phyloP scores from a whole-genome alignment of 495 filamentous ascomycete genomes.

The Penicillium maclennaniae region DNA sequence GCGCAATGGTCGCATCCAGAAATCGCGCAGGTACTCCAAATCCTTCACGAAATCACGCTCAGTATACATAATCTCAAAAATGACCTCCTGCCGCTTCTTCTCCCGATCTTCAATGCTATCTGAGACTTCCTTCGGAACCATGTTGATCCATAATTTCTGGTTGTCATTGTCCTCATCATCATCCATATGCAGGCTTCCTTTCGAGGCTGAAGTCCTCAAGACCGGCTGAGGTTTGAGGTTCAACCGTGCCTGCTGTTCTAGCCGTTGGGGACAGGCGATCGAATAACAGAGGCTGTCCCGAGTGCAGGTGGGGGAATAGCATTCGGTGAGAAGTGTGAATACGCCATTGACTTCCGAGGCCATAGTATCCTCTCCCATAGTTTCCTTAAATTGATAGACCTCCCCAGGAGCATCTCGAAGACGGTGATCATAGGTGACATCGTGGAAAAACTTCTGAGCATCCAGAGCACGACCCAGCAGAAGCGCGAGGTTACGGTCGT shows the following conservation, averaged over 20 bases:
- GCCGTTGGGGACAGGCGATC: conserved; percentile 89
- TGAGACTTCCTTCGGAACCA: conserved; percentile 89
- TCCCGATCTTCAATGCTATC: conserved; percentile 84
- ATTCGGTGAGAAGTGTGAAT: conserved; percentile 93
- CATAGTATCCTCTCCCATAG: conserved; percentile 76
- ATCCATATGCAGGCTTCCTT: conserved; percentile 69
- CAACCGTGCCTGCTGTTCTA: conserved; percentile 91
- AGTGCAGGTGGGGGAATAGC: conserved; percentile 97
- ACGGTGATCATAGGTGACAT: conserved; percentile 97
- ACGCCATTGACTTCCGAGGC: conserved; percentile 90
- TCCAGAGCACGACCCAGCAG: conserved; percentile 91
- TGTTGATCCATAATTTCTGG: conserved; percentile 99
- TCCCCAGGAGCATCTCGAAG: conserved; percentile 85
- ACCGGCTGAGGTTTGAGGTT: conserved; percentile 90
- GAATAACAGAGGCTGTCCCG: conserved; percentile 95
- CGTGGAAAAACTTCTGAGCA: conserved; percentile 99
- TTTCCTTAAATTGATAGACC: conserved; percentile 96
- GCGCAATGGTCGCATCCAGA: conserved; percentile 94
- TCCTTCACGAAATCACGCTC: conserved; percentile 99
- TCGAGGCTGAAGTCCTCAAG: conserved; percentile 75
- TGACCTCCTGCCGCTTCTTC: conserved; percentile 96
- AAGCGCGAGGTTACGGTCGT: conserved; percentile 89
- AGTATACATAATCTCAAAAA: conserved; percentile 98
- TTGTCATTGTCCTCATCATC: conserved; percentile 85
- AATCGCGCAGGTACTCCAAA: conserved; percentile 94